Evolutionary conservation across 371 early-diverging fungal species (phyloP), one percentile per base, ranked within the genome.

Genomic region (Apophysomyces trapeziformis): DNA sequence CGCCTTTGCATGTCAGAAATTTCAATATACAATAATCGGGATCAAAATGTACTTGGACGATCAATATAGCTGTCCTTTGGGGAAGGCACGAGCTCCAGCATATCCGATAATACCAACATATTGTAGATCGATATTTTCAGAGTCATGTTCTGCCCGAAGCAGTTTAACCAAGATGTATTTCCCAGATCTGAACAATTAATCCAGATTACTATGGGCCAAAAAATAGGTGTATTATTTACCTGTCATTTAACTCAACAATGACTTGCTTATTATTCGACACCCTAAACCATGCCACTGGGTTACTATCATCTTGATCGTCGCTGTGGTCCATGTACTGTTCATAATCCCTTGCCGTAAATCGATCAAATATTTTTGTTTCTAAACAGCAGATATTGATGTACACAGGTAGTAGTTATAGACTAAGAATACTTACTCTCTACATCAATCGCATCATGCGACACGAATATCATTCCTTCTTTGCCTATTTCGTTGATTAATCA

Each of bases 71-170:
- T 38, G 21, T 46, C 45, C 63, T 36, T 47, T 58, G 32, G 67
- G 66, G 64, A 74, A 74, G 26, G 69, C 68, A 39, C 75, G 61
- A 32, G 75, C 60, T 45, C 75, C 71, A 59, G 69, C 63, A 12
- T 66, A 71, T 16, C 77, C 77, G 37, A 77, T 69, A 18, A 77
- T 57, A 3, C 71, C 77, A 50, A 77, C 60, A 46, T 77, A 73
- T 43, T 77, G 77, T 16, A 77, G 38, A 58, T 77, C 77, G 56
- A 77, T 73, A 61, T 77, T 77, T 16, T 77, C 74, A 2, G 68
- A 63, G 26, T 68, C 71, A 36, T 67, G 38, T 35, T 73, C 74
- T 0, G 74, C 61, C 16, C 77, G 66, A 11, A 77, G 64, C 32
- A 77, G 44, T 44, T 77, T 77, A 47, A 77, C 54, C 47, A 71